Conservation (phyloP, 1,284 basidiomycete genomes). For the Cutaneotrichosporon sp. region DNA sequence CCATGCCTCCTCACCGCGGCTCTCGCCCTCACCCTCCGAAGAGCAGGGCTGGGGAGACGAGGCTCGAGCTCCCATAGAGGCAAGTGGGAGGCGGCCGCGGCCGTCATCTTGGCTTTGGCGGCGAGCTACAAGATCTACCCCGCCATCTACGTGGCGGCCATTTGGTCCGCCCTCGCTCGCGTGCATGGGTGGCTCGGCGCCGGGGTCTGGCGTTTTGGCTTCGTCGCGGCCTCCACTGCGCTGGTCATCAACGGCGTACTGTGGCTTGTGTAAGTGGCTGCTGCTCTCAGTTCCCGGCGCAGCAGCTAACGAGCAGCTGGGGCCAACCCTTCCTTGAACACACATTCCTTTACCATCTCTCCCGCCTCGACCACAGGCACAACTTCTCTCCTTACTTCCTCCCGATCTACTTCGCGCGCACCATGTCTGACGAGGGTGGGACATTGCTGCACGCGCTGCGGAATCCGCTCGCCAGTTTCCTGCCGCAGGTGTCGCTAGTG, state of each 20-base stretch:
- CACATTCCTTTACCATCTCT: conserved; percentile 89
- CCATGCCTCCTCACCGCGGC: conserved; percentile 60
- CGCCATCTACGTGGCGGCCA: conserved; percentile 78
- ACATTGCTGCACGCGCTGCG: conserved; percentile 26
- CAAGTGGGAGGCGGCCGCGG: conserved; percentile 58
- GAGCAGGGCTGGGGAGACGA: conserved; percentile 27
- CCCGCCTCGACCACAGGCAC: conserved; percentile 90
- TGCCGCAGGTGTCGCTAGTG: conserved; percentile 55
- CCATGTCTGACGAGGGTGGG: not conserved
- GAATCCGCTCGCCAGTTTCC: conserved; percentile 48
- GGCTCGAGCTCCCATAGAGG: not conserved
- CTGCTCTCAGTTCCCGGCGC: not conserved
- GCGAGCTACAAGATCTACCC: conserved; percentile 97
- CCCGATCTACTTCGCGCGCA: conserved; percentile 69
- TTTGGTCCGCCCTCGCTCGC: conserved; percentile 63
- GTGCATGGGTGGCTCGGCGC: conserved; percentile 57
- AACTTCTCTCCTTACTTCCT: conserved; percentile 99
- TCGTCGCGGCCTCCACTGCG: conserved; percentile 70
- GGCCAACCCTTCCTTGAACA: conserved; percentile 87
- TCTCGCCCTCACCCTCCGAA: conserved; percentile 74
- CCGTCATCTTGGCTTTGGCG: conserved; percentile 70
- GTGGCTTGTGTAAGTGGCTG: conserved; percentile 69
- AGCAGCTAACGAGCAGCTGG: conserved; percentile 64
- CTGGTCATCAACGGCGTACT: conserved; percentile 63
- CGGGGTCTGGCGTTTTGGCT: conserved; percentile 66